Base-by-base conservation (phyloP, 1,139 yeast genomes). In the Fermentozyma sake region DNA sequence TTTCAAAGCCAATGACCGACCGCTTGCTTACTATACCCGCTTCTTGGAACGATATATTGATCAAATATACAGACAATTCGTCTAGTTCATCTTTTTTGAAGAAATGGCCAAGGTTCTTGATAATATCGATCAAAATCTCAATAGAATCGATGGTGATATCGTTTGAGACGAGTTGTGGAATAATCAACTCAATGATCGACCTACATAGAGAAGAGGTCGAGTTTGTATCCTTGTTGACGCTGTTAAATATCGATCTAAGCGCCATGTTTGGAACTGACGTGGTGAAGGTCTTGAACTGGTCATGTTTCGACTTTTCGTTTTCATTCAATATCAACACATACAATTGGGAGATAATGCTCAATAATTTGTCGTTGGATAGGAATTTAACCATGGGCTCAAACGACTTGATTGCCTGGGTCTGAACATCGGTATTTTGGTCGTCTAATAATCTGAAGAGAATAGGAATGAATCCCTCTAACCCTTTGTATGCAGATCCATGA, bases 401-500 rank as follows among this genome's bases (percentile, higher is more conserved):
- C 59, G 79, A 50, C 63, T 77, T 57, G 22, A 83, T 74, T 0
- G 94, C 84, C 49, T 81, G 86, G 42, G 76, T 78, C 46, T 84
- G 86, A 2, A 86, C 93, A 42, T 85, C 94, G 6, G 86, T 65
- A 37, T 79, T 76, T 26, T 68, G 64, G 46, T 86, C 95, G 12
- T 68, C 62, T 14, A 85, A 56, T 21, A 78, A 62, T 9, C 63
- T 60, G 24, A 79, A 58, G 14, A 82, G 54, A 4, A 71, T 66
- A 5, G 68, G 65, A 11, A 72, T 56, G 39, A 80, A 70, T 10
- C 50, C 50, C 28, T 62, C 64, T 15, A 64, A 27, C 18, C 16
- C 25, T 14, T 22, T 22, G 4, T 32, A 14, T 17, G 22, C 19
- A 33, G 30, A n/a, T n/a, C n/a, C n/a, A n/a, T n/a, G n/a, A n/a